These are phyloP conservation scores for Melampsora occidentalis DNA, from an alignment of 1,284 basidiomycete genomes.

Conservation along the genomic window DNA sequence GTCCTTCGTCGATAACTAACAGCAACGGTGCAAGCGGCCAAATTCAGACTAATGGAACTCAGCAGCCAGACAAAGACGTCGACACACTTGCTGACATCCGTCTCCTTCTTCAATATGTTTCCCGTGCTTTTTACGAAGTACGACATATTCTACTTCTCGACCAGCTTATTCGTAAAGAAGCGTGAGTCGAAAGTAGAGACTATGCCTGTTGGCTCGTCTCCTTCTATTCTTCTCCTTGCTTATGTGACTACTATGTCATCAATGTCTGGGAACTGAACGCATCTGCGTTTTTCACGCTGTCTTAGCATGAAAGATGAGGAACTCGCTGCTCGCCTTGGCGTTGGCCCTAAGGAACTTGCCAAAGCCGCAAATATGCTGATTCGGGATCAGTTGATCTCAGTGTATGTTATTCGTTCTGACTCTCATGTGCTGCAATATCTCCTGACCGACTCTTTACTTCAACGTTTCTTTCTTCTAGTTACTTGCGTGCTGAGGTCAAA, in stretches of 20 bases:
- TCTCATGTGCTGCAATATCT: neutral
- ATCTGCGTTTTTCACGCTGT: slow-evolving; percentile 10
- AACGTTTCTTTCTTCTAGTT: slow-evolving; percentile 6
- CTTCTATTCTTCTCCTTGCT: neutral
- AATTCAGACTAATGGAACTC: too few species aligned
- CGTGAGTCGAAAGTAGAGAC: slow-evolving; percentile 34
- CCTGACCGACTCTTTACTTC: neutral
- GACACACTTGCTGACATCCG: slow-evolving; percentile 40
- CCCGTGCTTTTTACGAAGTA: slow-evolving; percentile 89
- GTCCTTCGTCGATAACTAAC: slow-evolving; percentile 17
- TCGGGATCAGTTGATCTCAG: slow-evolving; percentile 67
- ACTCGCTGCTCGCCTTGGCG: slow-evolving; percentile 77
- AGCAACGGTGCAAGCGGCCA: slow-evolving; percentile 6
- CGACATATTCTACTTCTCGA: slow-evolving; percentile 88
- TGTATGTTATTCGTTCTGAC: slow-evolving; percentile 17
- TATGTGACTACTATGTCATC: neutral
- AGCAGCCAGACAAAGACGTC: slow-evolving; percentile 16
- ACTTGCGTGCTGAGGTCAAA: slow-evolving; percentile 36
- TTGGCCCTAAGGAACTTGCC: slow-evolving; percentile 87
- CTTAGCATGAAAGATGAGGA: slow-evolving; percentile 66
- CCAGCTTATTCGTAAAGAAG: slow-evolving; percentile 67
- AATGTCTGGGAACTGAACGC: slow-evolving; percentile 22
- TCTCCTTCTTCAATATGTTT: slow-evolving; percentile 78
- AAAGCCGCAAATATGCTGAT: slow-evolving; percentile 83
- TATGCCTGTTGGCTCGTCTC: slow-evolving; percentile 8